Base-by-base conservation (phyloP, 768 basidiomycete species). In the Pisolithus orientalis region DNA sequence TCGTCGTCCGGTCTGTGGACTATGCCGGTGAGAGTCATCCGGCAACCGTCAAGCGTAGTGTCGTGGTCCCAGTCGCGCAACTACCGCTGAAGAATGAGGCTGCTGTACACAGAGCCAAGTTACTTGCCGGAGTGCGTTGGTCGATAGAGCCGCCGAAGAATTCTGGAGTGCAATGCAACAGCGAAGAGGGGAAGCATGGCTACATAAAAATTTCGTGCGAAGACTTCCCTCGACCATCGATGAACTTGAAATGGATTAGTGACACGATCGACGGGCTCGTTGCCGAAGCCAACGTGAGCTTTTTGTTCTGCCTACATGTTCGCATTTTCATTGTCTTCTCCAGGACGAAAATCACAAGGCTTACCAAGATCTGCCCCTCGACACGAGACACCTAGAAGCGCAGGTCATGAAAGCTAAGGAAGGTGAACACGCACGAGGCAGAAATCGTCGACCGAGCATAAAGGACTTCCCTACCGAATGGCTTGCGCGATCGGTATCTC, bases 191-290 rank as follows among this genome's bases (percentile, higher is more conserved):
- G 9, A 80, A 76, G 65, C 79, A 90, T 52, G 94, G 94, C 4
- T 94, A 80, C 70, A 75, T 99, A 69, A 94, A 94, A 72, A 88
- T 98, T 55, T 79, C 87, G 1, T 93, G 90, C 63, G 94, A 97
- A 61, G 82, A 87, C 67, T 95, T 92, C 68, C 83, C 84, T 6
- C 76, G 80, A 58, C 80, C 84, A 2, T 76, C 82, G 27, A 86
- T 90, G 88, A 99, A 99, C 69, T 73, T 95, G 61, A 95, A 94
- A 68, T 95, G 92, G 88, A 90, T 88, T 39, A 88, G 87, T 58
- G 94, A 98, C 64, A 78, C 82, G 14, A 68, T 99, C 50, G 88
- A 94, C 62, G 72, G 78, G 59, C 70, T 99, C 40, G 66, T 97
- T 55, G 70, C 68, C n/a, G 85, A 85, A 61, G 90, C 94, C 9